Base-by-base conservation (phyloP, 2,329 filamentous ascomycete species). In the Thielaviopsis populi region DNA sequence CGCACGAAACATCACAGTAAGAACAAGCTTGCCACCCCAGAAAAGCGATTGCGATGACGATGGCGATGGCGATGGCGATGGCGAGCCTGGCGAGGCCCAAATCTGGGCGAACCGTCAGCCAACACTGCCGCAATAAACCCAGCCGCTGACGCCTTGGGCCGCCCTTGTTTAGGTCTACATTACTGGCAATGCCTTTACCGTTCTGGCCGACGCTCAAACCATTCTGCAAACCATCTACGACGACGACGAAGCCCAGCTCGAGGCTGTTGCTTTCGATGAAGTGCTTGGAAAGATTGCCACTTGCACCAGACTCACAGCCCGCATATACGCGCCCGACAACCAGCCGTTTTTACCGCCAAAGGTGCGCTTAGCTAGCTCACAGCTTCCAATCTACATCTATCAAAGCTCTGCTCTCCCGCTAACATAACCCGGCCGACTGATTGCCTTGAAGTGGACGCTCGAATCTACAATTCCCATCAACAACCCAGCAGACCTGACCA, bases 221-320 rank as follows among this genome's bases (percentile, higher is more conserved):
- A 83, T 96, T 67, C 75, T 96, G 41, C 94, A 99, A 74, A 96
- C 91, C 3, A 87, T 95, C 69, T 95, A 96, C 76, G 85, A 94
- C 70, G 86, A 94, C 70, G 86, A 95, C 70, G 79, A 84, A 27
- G 79, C 76, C 17, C 72, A 73, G 40, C 76, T 97, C 33, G 82
- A 90, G 68, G 87, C 90, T 33, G 83, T 97, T 68, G 82, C 84
- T 37, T 82, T 97, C 67, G 89, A 97, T 70, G 87, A 95, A 71
- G 76, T 79, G 19, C 87, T 87, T 8, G 94, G 91, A 59, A 95
- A 89, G 77, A 89, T 97, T 73, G 89, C 90, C 48, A 83, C 85
- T 22, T 88, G 86, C 69, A 87, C 87, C 37, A 78, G 80, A 22
- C 75, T 75, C 24, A 78, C 81, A 67, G 82, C 92, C 56, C 87